Evolutionary conservation across 768 basidiomycete genomes (phyloP), one percentile per base, ranked within the genome.

Genomic region (Mycena metata): DNA sequence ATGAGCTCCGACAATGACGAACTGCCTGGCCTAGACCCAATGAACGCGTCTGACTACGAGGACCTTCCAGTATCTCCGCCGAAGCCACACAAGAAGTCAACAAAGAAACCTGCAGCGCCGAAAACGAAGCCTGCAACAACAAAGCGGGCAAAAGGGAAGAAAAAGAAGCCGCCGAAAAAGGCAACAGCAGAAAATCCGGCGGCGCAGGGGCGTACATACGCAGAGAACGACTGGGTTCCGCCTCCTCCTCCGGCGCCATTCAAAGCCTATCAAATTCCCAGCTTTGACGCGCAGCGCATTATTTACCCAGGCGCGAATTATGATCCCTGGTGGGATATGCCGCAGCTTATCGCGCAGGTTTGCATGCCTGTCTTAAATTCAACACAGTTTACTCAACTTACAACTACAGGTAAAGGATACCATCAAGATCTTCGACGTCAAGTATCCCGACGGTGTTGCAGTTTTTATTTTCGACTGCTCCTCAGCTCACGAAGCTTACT

Each of bases 271-370:
- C 51, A 54, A 58, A 19, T 69, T 45, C 46, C 52, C 57, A 41
- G 55, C 7, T 59, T 42, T 11, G 67, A 73, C 46, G 59, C 72
- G 7, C 26, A 61, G 30, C 30, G 70, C 23, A 76, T 78, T 23
- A 78, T 77, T 19, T 73, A 71, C 45, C 75, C 72, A 11, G 76
- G 76, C 26, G 70, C 72, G 47, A 69, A 69, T 42, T 52, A 75
- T 19, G 65, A 77, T 64, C 61, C 63, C 10, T 77, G 66, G 24
- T 77, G 76, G 75, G 75, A 74, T 51, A 66, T 74, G 64, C 60
- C 71, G 3, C 70, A 76, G 35, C 62, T 76, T 23, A 66, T 74
- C 23, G 66, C 67, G 23, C 72, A 76, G 69, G 52, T 70, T 43
- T 39, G 66, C 61, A 36, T 56, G n/a, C n/a, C n/a, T n/a, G n/a